Evolutionary conservation across 2,329 filamentous ascomycete species (phyloP).

Genomic region (Pseudogymnoascus sp.): DNA sequence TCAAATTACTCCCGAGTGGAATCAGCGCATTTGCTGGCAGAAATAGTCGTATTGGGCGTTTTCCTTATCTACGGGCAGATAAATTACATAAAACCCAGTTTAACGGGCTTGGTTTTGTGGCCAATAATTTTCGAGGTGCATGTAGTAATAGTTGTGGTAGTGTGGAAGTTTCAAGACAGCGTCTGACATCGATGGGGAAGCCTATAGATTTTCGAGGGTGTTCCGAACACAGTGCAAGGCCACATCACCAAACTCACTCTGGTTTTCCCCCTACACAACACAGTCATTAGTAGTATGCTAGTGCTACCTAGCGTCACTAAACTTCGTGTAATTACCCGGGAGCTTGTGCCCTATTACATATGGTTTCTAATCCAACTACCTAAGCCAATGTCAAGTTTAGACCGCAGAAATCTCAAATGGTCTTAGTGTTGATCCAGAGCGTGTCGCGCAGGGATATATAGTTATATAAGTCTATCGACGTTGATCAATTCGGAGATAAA

Average conservation of each 20-base stretch:
- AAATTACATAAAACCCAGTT: not conserved
- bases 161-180: not conserved
- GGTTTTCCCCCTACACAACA: not conserved
- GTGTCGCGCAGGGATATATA: not conserved
- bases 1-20: not conserved
- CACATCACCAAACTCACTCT: not conserved
- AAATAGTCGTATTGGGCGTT: not conserved
- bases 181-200: not conserved
- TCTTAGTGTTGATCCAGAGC: not conserved
- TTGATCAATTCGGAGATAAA: not conserved
- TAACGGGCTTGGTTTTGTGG: not conserved
- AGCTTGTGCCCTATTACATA: not conserved
- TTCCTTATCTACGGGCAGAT: not conserved
- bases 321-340: not conserved
- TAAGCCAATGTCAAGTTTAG: not conserved
- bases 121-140: not conserved
- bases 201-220: not conserved
- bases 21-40: not conserved
- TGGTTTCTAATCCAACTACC: not conserved
- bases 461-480: not conserved
- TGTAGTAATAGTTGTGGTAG: not conserved
- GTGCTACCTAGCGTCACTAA: not conserved
- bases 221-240: not conserved
- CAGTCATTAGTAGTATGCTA: not conserved
- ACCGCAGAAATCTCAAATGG: not conserved